Base-by-base conservation (phyloP, 352 stramenopile genomes). In the Phytophthora rubi region DNA sequence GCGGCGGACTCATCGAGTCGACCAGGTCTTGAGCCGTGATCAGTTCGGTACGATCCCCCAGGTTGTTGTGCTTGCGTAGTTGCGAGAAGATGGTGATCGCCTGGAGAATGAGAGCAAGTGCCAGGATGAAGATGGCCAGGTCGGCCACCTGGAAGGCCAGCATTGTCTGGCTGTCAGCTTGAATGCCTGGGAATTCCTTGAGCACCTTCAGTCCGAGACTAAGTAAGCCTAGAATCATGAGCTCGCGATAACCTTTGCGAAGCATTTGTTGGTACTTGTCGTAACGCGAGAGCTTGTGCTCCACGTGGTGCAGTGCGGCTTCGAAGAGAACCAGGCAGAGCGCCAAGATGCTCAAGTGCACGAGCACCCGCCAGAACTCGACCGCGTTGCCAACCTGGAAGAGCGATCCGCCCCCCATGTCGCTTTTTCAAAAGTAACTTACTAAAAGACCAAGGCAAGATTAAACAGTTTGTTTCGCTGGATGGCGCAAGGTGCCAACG, bases 181-280 rank as follows among this genome's bases (percentile, higher is more conserved):
- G 9, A 1, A 80, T 60, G 18, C 65, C 67, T 6, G 63, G 58
- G 0, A 78, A 28, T 26, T 88, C 81, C 53, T 88, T 84, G 53
- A 79, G 53, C 2, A 88, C 18, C 56, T 91, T 91, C 37, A 91
- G 58, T 9, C 68, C 54, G n/a, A 91, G 70, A 47, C 79, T 80
- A n/a, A 91, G 67, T 26, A 91, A 57, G 0, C 83, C 83, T 2
- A 91, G 71, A 16, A 89, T 61, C 83, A 89, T 89, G 32, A 91
- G 75, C 33, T 91, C 83, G 67, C 75, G 59, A 58, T 81, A 91
- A 7, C 73, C 75, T 55, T 92, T 92, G 23, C 75, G 83, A 32
- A 91, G 68, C 75, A 92, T 92, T 44, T 90, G 77, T 54, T 88
- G 63, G 59, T 90, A 92, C 70, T 90, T 92, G 48, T 79, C 77